Conservation (phyloP, 257 asterid genomes). For the Nicotiana sylvestris region DNA sequence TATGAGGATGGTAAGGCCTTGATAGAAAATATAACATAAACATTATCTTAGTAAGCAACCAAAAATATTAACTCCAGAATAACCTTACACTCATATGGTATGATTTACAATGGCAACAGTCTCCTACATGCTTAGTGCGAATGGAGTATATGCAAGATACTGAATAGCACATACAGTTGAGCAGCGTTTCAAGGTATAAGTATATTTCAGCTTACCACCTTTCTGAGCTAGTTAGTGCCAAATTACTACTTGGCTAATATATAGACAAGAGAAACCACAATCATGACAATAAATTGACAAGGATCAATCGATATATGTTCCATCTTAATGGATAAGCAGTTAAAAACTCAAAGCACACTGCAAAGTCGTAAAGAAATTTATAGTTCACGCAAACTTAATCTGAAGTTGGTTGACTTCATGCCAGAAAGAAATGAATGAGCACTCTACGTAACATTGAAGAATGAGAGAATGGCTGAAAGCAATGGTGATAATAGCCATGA, state of each 20-base stretch:
- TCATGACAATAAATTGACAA: neutral
- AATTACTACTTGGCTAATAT: neutral
- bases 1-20: slow-evolving; percentile 30
- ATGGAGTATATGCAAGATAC: neutral
- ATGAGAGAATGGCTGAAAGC: neutral
- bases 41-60: neutral
- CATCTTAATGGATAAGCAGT: neutral
- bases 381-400: neutral
- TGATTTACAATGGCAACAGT: neutral
- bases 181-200: neutral
- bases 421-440: neutral
- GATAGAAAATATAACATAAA: slow-evolving; percentile 16
- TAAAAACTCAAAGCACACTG: neutral
- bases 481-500: neutral
- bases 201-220: neutral
- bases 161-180: neutral
- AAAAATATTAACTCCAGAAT: neutral
- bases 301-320: neutral
- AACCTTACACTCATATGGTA: neutral
- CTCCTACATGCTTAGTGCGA: neutral
- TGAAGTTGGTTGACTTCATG: neutral
- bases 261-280: neutral
- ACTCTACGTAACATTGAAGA: neutral
- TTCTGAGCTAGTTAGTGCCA: neutral
- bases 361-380: neutral